Evolutionary conservation across 441 rosid species (phyloP).

Genomic region (Pelargonium myrrhifolium): DNA sequence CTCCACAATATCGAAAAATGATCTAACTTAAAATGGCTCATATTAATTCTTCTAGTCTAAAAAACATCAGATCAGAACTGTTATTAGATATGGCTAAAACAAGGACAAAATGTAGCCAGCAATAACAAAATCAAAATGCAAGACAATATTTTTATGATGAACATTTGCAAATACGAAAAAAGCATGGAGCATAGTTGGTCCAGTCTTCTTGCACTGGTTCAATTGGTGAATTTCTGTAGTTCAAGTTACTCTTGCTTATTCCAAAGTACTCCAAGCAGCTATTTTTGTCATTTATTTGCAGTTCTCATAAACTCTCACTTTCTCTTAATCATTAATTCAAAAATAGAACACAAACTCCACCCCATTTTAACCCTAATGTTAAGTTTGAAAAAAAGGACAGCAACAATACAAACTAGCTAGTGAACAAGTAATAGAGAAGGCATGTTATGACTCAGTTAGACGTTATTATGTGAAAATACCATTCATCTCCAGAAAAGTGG

Average conservation of each 20-base stretch:
- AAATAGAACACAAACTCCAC: neutral
- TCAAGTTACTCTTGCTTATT: neutral
- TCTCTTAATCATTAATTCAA: neutral
- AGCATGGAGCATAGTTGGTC: neutral
- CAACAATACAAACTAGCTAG: neutral
- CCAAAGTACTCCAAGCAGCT: constrained; percentile 6
- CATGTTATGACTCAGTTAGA: constrained; percentile 5
- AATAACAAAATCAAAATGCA: neutral
- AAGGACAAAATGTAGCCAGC: neutral
- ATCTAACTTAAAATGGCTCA: neutral
- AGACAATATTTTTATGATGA: neutral
- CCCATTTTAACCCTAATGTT: neutral
- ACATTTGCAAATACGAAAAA: neutral
- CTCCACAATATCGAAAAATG: neutral
- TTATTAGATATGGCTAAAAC: neutral
- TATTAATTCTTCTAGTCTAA: neutral
- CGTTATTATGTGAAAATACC: constrained; percentile 37
- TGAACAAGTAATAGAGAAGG: neutral
- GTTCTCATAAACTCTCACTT: neutral
- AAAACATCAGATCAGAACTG: neutral
- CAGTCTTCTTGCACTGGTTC: neutral
- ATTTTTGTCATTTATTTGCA: neutral
- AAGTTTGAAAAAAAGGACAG: neutral
- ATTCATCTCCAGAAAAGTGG: constrained; percentile 68
- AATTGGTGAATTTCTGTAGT: neutral